Evolutionary conservation across 441 rosid genomes (phyloP), one percentile per base, ranked within the genome.

Genomic region (Pelargonium australe): DNA sequence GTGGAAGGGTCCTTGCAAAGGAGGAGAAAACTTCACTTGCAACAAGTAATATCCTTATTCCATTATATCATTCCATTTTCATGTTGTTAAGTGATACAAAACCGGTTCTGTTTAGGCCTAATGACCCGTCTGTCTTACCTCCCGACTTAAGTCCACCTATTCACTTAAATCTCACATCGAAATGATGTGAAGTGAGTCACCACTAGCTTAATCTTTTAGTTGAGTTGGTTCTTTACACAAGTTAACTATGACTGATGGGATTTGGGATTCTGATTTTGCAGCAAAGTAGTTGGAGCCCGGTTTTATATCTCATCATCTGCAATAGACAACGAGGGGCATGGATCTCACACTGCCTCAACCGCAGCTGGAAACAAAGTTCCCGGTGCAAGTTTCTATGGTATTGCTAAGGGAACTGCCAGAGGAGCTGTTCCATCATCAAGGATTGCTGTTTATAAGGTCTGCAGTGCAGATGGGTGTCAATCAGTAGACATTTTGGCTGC

Each of bases 1-100:
- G 71, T 84, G 91, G 93, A 85, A 83, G 76, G 94, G 89, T 6
- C 67, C 43, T 19, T 82, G 90, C 47, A 49, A 69, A 0, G 88
- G 87, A 0, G 86, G 86, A 41, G 1, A 12, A 49, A 78, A 87
- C 71, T 85, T 88, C 81, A 77, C 84, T 11, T 80, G 85, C 81
- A 86, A 79, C 83, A 88, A 84, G 90, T 86, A 81, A 68, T 64
- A 0, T 45, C n/a, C 11, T 40, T 19, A 0, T 12, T 28, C n/a
- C n/a, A 66, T 66, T 41, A 8, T 14, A 9, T 62, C 1, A 31
- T 31, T 31, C 37, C 5, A 31, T 3, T 31, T 31, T 31, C 37
- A 31, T 31, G 4, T 23, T 40, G 5, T n/a, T 57, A 57, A 2
- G 17, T 57, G 41, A 6, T 37, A 37, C 41, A 5, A 5, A 37